phyloP scores from a whole-genome alignment of 73 alveolate genomes.

The Uronychia binucleata region DNA sequence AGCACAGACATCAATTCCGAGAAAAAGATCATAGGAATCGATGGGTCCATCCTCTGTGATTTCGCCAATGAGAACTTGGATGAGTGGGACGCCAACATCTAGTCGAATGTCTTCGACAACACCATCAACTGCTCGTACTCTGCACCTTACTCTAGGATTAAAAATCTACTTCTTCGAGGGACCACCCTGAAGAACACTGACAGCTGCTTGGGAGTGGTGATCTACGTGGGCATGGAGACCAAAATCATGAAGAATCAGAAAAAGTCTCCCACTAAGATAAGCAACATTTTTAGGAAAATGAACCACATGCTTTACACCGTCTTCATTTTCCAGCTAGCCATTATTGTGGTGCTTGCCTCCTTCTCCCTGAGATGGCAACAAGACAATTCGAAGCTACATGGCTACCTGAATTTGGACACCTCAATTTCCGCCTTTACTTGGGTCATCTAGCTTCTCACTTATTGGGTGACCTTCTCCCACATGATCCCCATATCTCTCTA shows the following conservation, averaged over 20 bases:
- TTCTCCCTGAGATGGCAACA: slow-evolving; percentile 31
- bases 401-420: slow-evolving; percentile 28
- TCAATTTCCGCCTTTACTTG: slow-evolving; percentile 4
- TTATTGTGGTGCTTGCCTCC: slow-evolving; percentile 36
- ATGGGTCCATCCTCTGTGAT: slow-evolving; percentile 78
- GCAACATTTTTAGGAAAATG: slow-evolving; percentile 84
- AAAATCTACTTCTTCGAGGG: slow-evolving; percentile 92
- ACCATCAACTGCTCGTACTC: slow-evolving; percentile 41
- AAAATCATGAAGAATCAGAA: slow-evolving; percentile 96
- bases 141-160: slow-evolving; percentile 57
- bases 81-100: slow-evolving; percentile 83
- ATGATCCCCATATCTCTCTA: slow-evolving; percentile 96
- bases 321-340: slow-evolving; percentile 62
- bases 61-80: slow-evolving; percentile 84
- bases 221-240: slow-evolving; percentile 97
- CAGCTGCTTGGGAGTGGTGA: slow-evolving; percentile 87
- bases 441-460: slow-evolving; percentile 71
- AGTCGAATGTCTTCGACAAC: slow-evolving; percentile 43
- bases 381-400: not conserved
- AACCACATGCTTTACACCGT: slow-evolving; percentile 73
- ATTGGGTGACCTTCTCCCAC: slow-evolving; percentile 92
- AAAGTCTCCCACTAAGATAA: slow-evolving; percentile 88
- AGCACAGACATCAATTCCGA: slow-evolving; percentile 21
- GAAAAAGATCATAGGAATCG: slow-evolving; percentile 16
- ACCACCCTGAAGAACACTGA: slow-evolving; percentile 92